These are phyloP conservation scores for Candolleomyces eurysporus DNA, from an alignment of 768 basidiomycete species.

Conservation along the genomic window DNA sequence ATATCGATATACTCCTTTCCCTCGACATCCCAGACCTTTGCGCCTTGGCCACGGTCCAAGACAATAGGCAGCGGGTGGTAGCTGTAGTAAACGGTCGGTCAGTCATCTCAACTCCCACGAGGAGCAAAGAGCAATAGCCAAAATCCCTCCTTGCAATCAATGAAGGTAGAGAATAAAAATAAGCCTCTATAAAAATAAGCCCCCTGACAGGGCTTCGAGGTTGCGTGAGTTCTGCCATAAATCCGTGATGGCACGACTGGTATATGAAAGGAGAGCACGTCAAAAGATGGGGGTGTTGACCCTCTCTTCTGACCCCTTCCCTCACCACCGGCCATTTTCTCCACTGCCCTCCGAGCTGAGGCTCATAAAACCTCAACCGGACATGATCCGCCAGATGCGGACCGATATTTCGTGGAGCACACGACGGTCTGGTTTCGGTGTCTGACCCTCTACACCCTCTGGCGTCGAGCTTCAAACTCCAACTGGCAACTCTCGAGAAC, in stretches of 20 bases:
- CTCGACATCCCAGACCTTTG: slow-evolving; percentile 93
- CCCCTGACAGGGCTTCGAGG: not conserved
- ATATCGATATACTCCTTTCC: slow-evolving; percentile 97
- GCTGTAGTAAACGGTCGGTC: slow-evolving; percentile 39
- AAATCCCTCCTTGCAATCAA: not conserved
- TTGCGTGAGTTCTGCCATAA: not conserved
- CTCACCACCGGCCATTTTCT: too few relatives aligned
- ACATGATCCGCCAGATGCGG: too few relatives aligned
- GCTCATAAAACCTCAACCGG: too few relatives aligned
- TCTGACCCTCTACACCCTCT: not conserved
- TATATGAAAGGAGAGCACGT: too few relatives aligned
- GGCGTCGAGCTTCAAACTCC: not conserved
- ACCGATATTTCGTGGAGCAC: too few relatives aligned
- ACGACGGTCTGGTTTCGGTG: not conserved
- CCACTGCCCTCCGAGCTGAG: too few relatives aligned
- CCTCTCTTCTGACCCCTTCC: too few relatives aligned
- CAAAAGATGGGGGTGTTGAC: too few relatives aligned
- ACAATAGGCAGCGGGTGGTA: slow-evolving; percentile 96
- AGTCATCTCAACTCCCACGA: too few relatives aligned
- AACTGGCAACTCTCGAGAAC: not conserved
- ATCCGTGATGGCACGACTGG: not conserved
- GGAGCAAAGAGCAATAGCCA: too few relatives aligned
- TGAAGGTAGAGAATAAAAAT: not conserved
- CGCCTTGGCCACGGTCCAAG: slow-evolving; percentile 87
- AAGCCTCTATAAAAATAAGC: too few relatives aligned